Percentiles rank a stretch among this genome's conserved stretches.
These are phyloP conservation scores for Selenicereus undatus DNA, from an alignment of 148 eudicot genomes.

Conservation along the genomic window DNA sequence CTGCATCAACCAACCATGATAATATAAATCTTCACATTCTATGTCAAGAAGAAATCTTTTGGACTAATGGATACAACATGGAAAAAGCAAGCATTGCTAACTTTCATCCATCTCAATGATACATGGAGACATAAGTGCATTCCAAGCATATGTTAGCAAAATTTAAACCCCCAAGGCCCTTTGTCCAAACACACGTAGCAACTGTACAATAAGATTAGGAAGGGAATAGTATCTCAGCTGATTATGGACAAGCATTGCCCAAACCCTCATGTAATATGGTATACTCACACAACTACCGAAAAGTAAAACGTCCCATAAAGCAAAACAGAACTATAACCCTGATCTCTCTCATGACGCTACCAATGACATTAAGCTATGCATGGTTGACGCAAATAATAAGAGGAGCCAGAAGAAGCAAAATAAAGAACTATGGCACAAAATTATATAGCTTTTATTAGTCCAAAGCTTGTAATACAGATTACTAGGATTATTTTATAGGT, in stretches of 20 bases:
- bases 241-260: background rate
- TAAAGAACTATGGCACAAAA: background rate
- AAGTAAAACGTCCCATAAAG: background rate
- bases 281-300: background rate
- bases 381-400: background rate
- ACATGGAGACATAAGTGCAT: background rate
- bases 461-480: background rate
- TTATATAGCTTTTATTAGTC: background rate
- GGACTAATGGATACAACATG: background rate
- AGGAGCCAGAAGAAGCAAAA: background rate
- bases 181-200: background rate
- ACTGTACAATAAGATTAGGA: background rate
- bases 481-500: background rate
- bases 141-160: background rate
- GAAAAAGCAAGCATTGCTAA: background rate
- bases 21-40: background rate
- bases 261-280: background rate
- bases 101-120: background rate
- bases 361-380: background rate
- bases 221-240: background rate
- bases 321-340: background rate
- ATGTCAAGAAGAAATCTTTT: background rate
- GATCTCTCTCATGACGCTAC: background rate
- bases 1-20: conserved; percentile 33
- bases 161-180: background rate